A percentile compares a stretch with the other conserved stretches of the same genome.
Evolutionary conservation across 768 basidiomycete genomes (phyloP).

Genomic region (Panellus pusillus): DNA sequence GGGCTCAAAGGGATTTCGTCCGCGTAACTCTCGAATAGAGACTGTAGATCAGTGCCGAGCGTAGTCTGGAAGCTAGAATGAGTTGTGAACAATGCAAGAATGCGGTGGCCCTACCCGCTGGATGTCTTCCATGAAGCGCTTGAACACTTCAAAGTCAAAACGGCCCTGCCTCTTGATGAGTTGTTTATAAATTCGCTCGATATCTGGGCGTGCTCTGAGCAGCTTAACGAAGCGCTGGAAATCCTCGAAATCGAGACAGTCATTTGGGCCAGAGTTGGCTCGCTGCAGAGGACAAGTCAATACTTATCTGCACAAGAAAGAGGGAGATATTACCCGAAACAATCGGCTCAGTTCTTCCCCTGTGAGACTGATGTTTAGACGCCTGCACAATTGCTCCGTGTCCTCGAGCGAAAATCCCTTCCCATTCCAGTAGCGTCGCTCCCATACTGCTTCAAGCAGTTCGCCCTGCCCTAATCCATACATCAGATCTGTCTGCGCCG

Average conservation of each 20-base stretch:
- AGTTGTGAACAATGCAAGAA: neutral
- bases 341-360: slow-evolving; percentile 51
- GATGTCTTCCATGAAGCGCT: slow-evolving; percentile 43
- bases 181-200: slow-evolving; percentile 61
- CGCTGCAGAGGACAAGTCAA: slow-evolving; percentile 39
- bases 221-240: slow-evolving; percentile 83
- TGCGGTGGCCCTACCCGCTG: slow-evolving; percentile 37
- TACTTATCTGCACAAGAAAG: neutral
- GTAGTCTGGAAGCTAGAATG: slow-evolving; percentile 30
- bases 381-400: slow-evolving; percentile 66
- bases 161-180: slow-evolving; percentile 32
- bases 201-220: slow-evolving; percentile 82
- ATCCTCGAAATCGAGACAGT: slow-evolving; percentile 71
- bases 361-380: slow-evolving; percentile 65
- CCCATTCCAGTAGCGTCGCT: slow-evolving; percentile 80
- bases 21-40: slow-evolving; percentile 38
- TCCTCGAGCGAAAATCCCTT: slow-evolving; percentile 60
- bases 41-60: slow-evolving; percentile 34
- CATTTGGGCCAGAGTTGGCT: slow-evolving; percentile 56
- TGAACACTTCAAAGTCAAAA: slow-evolving; percentile 45
- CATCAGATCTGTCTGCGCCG: slow-evolving; percentile 70
- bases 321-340: slow-evolving; percentile 51
- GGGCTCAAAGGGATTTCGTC: slow-evolving; percentile 22
- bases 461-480: slow-evolving; percentile 63
- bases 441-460: slow-evolving; percentile 70